Evolutionary conservation across 1,139 yeast species (phyloP).

Genomic region (Nakaseomyces glabratus): DNA sequence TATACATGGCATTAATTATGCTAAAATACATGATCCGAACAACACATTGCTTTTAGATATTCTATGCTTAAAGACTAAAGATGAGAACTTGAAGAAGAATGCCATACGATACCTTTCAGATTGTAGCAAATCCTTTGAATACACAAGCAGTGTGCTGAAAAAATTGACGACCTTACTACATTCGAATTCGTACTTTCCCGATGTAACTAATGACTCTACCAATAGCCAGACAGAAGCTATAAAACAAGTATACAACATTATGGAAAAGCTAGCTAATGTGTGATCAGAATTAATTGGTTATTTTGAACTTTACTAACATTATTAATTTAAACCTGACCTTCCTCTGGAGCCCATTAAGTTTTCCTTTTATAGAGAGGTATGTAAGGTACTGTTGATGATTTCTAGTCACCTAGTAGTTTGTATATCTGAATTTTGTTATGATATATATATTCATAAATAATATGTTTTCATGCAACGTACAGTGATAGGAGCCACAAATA

Average conservation of each 20-base stretch:
- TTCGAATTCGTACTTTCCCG: slow-evolving; percentile 15
- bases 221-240: no score
- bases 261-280: slow-evolving; percentile 1
- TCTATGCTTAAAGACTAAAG: slow-evolving; percentile 35
- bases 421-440: no score
- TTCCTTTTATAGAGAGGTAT: no score
- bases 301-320: no score
- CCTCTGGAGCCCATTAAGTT: no score
- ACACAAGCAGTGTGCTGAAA: slow-evolving; percentile 17
- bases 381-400: no score
- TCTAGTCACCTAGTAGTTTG: no score
- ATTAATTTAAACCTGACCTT: no score
- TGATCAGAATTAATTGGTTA: neutral
- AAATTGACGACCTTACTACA: slow-evolving; percentile 10
- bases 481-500: no score
- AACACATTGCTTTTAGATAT: slow-evolving; percentile 35
- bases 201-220: slow-evolving; percentile 4
- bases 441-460: no score
- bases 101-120: slow-evolving; percentile 41
- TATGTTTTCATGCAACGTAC: no score
- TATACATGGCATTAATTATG: slow-evolving; percentile 46
- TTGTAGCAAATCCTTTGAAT: slow-evolving; percentile 31
- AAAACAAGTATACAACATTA: neutral
- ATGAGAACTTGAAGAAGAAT: slow-evolving; percentile 37
- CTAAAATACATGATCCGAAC: slow-evolving; percentile 25